Evolutionary conservation across 1,284 basidiomycete species (phyloP).

Genomic region (Malassezia sympodialis): DNA sequence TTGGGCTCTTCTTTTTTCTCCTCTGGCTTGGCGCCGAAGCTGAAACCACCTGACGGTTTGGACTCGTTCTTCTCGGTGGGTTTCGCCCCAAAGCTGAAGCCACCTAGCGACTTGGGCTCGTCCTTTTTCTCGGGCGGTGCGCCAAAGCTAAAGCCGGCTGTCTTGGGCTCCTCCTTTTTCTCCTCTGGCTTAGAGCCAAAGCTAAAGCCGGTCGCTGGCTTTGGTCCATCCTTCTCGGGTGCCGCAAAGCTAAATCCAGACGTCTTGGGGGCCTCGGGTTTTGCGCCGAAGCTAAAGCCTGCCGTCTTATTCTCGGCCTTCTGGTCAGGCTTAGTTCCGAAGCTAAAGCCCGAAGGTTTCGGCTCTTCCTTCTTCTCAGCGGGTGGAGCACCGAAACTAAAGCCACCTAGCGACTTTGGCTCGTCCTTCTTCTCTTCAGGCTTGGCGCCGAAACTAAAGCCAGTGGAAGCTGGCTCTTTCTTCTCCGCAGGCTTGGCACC

Average conservation of each 20-base stretch:
- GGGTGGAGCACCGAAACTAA: conserved; percentile 17
- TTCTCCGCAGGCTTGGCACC: conserved; percentile 4
- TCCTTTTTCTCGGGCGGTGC: not conserved
- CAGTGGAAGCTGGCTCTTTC: not conserved
- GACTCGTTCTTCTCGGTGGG: not conserved
- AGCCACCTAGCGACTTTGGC: conserved; percentile 16
- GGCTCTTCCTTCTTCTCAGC: conserved; percentile 1
- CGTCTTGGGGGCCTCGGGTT: conserved; percentile 1
- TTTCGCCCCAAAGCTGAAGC: not conserved
- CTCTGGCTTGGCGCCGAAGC: conserved; percentile 2
- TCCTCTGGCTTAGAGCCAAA: conserved; percentile 2
- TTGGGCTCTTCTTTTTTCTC: conserved; percentile 6
- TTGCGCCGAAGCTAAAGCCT: conserved; percentile 10
- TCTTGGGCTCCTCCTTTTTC: not conserved
- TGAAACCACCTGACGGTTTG: conserved; percentile 3
- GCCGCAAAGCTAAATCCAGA: conserved; percentile 10
- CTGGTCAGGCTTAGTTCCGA: conserved; percentile 19
- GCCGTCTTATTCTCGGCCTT: conserved; percentile 7
- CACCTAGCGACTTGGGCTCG: not conserved
- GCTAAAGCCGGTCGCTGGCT: conserved; percentile 1
- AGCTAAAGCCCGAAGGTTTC: conserved; percentile 21
- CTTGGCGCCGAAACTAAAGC: not conserved
- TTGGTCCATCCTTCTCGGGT: conserved; percentile 3
- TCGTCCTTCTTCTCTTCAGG: conserved; percentile 5
- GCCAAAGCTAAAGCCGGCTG: conserved; percentile 11